A percentile compares a stretch with the other conserved stretches of the same genome.
These are phyloP conservation scores for Nicotiana benthamiana DNA, from an alignment of 257 asterid species.

Conservation along the genomic window DNA sequence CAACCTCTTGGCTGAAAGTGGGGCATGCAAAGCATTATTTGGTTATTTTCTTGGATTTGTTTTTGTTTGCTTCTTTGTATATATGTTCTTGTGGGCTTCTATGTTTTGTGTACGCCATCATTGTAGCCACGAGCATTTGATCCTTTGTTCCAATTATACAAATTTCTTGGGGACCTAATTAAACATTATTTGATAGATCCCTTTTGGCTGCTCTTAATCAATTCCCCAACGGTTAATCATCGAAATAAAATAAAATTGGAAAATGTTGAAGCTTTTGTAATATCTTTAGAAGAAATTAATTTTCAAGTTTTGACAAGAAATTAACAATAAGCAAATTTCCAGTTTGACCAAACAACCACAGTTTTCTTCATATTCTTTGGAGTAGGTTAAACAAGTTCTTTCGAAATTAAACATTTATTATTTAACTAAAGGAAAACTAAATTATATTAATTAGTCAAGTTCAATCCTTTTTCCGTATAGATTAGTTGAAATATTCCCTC, in stretches of 20 bases:
- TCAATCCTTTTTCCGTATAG: too few relatives aligned
- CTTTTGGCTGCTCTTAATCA: not conserved
- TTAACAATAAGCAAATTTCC: not conserved
- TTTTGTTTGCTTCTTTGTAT: not conserved
- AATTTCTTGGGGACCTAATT: not conserved
- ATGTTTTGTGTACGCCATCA: slow-evolving; percentile 9
- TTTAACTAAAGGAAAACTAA: too few relatives aligned
- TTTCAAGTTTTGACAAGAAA: too few relatives aligned
- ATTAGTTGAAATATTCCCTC: too few relatives aligned
- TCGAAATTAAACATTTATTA: too few relatives aligned
- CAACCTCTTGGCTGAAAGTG: too few relatives aligned
- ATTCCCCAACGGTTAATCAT: too few relatives aligned
- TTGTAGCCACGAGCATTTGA: not conserved
- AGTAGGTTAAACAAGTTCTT: too few relatives aligned
- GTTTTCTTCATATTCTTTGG: not conserved
- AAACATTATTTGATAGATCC: not conserved
- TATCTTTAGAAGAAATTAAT: not conserved
- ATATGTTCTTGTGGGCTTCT: not conserved
- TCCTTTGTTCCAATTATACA: not conserved
- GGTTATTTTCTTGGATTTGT: not conserved
- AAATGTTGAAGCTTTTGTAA: not conserved
- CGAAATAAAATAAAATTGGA: not conserved
- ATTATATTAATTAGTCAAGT: too few relatives aligned
- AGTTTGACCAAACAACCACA: not conserved
- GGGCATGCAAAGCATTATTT: not conserved